A percentile compares a stretch with the other conserved stretches of the same genome.
Evolutionary conservation across 495 filamentous ascomycete species (phyloP).

Genomic region (Penicillium paradoxum): DNA sequence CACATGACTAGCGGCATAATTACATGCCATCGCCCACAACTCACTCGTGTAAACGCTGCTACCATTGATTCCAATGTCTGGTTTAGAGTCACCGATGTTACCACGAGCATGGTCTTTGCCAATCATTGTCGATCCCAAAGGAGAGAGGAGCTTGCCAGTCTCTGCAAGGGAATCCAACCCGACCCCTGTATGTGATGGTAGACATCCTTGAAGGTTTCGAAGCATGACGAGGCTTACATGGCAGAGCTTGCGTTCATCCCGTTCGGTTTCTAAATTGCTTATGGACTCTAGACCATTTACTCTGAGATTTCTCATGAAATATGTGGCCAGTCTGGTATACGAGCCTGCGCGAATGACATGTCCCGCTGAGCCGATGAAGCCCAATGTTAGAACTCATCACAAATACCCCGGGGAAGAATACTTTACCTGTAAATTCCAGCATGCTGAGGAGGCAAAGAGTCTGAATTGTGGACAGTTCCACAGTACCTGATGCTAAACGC

Average conservation of each 20-base stretch:
- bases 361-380: constrained; percentile 19
- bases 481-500: constrained; percentile 26
- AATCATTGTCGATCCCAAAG: constrained; percentile 4
- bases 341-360: constrained; percentile 35
- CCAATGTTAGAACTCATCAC: not conserved
- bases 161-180: not conserved
- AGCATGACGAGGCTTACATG: constrained; percentile 37
- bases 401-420: not conserved
- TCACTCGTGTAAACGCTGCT: constrained; percentile 35
- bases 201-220: constrained; percentile 30
- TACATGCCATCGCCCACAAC: constrained; percentile 37
- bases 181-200: constrained; percentile 5
- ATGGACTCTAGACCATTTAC: constrained; percentile 16
- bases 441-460: constrained; percentile 37
- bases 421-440: constrained; percentile 38
- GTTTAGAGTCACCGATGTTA: constrained; percentile 14
- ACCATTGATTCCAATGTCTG: constrained; percentile 34
- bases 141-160: not conserved
- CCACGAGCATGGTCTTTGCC: not conserved
- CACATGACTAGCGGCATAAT: constrained; percentile 32
- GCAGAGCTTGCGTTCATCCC: constrained; percentile 36
- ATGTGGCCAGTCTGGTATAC: constrained; percentile 31
- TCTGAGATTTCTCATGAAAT: constrained; percentile 32
- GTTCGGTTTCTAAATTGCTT: constrained; percentile 20
- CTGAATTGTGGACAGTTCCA: constrained; percentile 42